Base-by-base conservation (phyloP, 2,329 filamentous ascomycete genomes). In the Ustulina deusta region DNA sequence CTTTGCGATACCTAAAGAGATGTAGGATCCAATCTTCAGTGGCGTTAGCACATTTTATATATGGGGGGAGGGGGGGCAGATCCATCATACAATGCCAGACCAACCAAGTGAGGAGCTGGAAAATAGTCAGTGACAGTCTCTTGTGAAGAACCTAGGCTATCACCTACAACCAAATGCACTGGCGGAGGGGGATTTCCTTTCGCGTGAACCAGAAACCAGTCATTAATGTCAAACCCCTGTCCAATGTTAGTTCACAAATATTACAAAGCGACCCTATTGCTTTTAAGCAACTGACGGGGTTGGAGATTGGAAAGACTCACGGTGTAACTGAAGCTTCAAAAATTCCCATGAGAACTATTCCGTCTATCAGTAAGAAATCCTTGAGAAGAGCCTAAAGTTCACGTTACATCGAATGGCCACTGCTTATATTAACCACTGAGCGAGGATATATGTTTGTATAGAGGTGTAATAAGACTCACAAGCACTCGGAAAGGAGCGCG, bases 181-280 rank as follows among this genome's bases (percentile, higher is more conserved):
- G 78, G 10, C 78, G 75, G 1, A 79, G 74, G 5, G 77, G 78
- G 6, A 79, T 79, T 64, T 80, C 78, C 11, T 73, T 68, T 20
- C 76, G 68, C 4, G 77, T 79, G 61, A 78, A 81, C 77, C 77
- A 80, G 61, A 80, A 79, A 2, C 76, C 77, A 10, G 77, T 79
- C 77, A 80, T 79, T 10, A 79, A 69, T 9, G 74, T 77, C 27
- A 78, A 61, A 4, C 76, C 76, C 27, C 55, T 60, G 38, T 61
- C 6, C 11, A 10, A n/a, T 1, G 13, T 55, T 40, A 27, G 34
- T 17, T 11, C n/a, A 3, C 25, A 13, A 15, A 36, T n/a, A 20
- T 3, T 48, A 27, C 17, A 49, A 27, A n/a, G 11, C 6, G 13
- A n/a, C 13, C 22, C 11, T 51, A 51, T 7, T 25, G 3, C 15